Evolutionary conservation across 768 basidiomycete genomes (phyloP).

Genomic region (Lyophyllum decastes): DNA sequence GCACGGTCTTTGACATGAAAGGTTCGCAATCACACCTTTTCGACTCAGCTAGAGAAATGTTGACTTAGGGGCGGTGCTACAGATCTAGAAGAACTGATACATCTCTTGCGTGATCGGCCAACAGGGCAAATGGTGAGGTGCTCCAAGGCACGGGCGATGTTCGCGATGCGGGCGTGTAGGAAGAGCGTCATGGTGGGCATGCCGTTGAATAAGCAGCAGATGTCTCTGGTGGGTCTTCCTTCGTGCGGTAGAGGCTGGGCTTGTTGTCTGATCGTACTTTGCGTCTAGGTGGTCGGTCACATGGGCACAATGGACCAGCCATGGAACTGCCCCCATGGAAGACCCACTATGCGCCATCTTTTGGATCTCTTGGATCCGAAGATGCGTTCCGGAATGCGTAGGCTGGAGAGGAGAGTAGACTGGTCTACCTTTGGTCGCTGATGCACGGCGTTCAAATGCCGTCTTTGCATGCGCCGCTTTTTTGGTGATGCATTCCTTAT

Average conservation of each 20-base stretch:
- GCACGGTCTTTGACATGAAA: slow-evolving; percentile 85
- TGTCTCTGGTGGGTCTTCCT: slow-evolving; percentile 43
- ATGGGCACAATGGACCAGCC: slow-evolving; percentile 87
- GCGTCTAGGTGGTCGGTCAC: slow-evolving; percentile 64
- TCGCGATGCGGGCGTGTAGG: slow-evolving; percentile 93
- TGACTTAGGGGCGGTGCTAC: not conserved
- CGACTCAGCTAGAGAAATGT: not conserved
- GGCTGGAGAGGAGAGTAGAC: slow-evolving; percentile 24
- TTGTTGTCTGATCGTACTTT: slow-evolving; percentile 41
- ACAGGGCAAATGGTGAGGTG: slow-evolving; percentile 86
- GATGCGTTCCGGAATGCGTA: slow-evolving; percentile 13
- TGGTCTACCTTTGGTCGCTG: slow-evolving; percentile 28
- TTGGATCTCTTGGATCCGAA: slow-evolving; percentile 43
- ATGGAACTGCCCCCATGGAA: slow-evolving; percentile 88
- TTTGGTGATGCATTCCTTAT: too few species aligned
- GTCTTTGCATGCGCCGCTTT: too few species aligned
- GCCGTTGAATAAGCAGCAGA: slow-evolving; percentile 73
- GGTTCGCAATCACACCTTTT: slow-evolving; percentile 42
- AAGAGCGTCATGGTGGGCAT: slow-evolving; percentile 97
- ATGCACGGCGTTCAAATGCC: too few species aligned
- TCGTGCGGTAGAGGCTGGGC: not conserved
- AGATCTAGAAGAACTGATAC: slow-evolving; percentile 94
- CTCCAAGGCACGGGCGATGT: slow-evolving; percentile 92
- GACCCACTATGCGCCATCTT: slow-evolving; percentile 82
- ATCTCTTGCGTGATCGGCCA: slow-evolving; percentile 79